Conservation (phyloP, 176 grass and related monocot species). For the Alloteropsis semialata region DNA sequence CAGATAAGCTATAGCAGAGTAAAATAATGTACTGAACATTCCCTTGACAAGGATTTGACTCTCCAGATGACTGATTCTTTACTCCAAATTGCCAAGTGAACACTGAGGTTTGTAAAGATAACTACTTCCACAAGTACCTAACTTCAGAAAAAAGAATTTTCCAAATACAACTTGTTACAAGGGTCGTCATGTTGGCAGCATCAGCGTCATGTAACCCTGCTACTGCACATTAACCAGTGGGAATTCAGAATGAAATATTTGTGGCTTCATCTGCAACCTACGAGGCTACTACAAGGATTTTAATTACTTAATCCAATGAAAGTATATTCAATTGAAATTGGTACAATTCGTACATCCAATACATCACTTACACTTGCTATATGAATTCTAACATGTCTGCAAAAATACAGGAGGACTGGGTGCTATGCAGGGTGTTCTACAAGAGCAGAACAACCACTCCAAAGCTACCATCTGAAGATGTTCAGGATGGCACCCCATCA, state of each 20-base stretch:
- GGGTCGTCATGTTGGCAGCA: not conserved
- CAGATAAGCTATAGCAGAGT: not conserved
- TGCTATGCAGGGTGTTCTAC: constrained; percentile 72
- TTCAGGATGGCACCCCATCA: not conserved
- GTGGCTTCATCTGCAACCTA: not conserved
- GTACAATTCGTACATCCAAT: not conserved
- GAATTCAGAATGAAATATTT: not conserved
- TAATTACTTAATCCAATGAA: not conserved
- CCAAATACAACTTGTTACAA: not conserved
- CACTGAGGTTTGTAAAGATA: not conserved
- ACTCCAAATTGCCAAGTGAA: constrained; percentile 7
- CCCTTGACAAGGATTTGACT: constrained; percentile 11
- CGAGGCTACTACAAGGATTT: not conserved
- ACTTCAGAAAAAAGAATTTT: not conserved
- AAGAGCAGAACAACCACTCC: constrained; percentile 47
- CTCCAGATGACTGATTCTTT: not conserved
- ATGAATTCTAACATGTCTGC: not conserved
- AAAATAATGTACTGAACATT: not conserved
- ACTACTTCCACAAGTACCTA: not conserved
- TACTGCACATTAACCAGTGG: not conserved
- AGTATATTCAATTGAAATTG: not conserved
- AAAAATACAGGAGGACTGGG: constrained; percentile 62
- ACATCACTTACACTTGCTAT: not conserved
- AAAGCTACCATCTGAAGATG: constrained; percentile 23
- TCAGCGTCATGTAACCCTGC: not conserved